Evolutionary conservation across 2,329 filamentous ascomycete species (phyloP).

Genomic region (Raffaelea albimanens): DNA sequence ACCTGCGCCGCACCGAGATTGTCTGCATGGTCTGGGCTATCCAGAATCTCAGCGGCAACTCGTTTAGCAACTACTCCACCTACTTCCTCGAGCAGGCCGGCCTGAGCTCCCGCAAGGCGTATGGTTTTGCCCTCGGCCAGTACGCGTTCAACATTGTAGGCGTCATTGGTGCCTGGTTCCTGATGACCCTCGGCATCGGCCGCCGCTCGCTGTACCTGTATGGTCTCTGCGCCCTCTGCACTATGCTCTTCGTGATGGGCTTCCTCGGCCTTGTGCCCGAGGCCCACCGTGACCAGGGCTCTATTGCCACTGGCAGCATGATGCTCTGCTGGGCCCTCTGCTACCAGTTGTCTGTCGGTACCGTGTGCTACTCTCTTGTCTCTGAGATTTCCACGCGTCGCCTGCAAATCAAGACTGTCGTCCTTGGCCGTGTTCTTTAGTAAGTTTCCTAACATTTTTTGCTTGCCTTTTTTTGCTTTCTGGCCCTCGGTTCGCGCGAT

Average conservation of each 20-base stretch:
- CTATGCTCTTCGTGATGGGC: conserved; percentile 74
- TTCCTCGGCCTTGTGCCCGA: conserved; percentile 69
- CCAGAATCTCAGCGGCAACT: conserved; percentile 54
- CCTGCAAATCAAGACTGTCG: conserved; percentile 78
- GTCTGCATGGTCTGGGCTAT: conserved; percentile 57
- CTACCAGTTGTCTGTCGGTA: conserved; percentile 82
- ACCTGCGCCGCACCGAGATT: conserved; percentile 67
- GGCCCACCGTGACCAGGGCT: conserved; percentile 46
- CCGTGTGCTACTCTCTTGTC: conserved; percentile 82
- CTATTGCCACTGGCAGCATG: conserved; percentile 72
- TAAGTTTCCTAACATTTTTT: neutral
- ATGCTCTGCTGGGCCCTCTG: conserved; percentile 76
- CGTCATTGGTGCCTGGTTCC: conserved; percentile 70
- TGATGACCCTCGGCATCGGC: conserved; percentile 68
- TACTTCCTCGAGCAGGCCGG: conserved; percentile 55
- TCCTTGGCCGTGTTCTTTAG: conserved; percentile 13
- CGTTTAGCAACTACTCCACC: conserved; percentile 57
- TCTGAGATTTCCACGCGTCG: conserved; percentile 74
- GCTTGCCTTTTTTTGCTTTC: neutral
- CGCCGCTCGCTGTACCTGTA: conserved; percentile 68
- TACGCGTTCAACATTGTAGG: conserved; percentile 69
- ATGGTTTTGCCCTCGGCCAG: conserved; percentile 53
- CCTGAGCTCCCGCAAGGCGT: conserved; percentile 39
- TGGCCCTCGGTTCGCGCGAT: neutral
- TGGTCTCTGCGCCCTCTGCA: conserved; percentile 62